Evolutionary conservation across 1,284 basidiomycete species (phyloP).

Genomic region (Cutaneotrichosporon cutaneum): DNA sequence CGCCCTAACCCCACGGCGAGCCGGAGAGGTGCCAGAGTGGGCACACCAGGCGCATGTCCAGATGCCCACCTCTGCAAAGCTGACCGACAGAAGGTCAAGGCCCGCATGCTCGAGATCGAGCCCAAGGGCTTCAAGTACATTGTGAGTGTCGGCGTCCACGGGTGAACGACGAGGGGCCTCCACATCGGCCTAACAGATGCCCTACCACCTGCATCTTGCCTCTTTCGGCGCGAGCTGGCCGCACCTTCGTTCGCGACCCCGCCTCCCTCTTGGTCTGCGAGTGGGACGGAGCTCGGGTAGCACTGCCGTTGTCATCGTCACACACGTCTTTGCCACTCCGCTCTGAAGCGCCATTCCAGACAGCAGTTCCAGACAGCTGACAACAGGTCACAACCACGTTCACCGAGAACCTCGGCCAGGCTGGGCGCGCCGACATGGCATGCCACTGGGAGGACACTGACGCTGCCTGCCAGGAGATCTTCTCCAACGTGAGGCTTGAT

Average conservation of each 20-base stretch:
- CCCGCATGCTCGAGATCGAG: slow-evolving; percentile 46
- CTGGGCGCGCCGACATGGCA: slow-evolving; percentile 49
- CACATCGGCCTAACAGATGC: no score
- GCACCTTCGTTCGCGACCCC: no score
- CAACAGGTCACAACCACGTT: slow-evolving; percentile 41
- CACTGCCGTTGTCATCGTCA: no score
- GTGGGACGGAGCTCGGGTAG: no score
- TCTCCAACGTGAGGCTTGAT: slow-evolving; percentile 39
- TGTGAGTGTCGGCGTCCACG: slow-evolving; percentile 24
- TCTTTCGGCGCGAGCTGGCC: no score
- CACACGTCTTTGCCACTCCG: no score
- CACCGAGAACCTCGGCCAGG: slow-evolving; percentile 49
- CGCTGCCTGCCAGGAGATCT: slow-evolving; percentile 47
- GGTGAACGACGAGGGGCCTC: not conserved
- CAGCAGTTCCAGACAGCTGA: no score
- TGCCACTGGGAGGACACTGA: slow-evolving; percentile 53
- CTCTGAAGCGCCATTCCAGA: no score
- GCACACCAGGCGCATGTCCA: not conserved
- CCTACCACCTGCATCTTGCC: not conserved
- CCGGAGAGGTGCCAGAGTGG: not conserved
- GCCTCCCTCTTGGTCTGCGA: no score
- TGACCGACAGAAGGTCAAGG: slow-evolving; percentile 39
- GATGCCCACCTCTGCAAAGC: not conserved
- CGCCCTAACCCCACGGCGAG: not conserved
- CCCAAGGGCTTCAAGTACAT: slow-evolving; percentile 50